Percentiles rank a stretch among this genome's conserved stretches.
Evolutionary conservation across 2,329 filamentous ascomycete genomes (phyloP).

Genomic region (Pseudofabraea citricarpa): DNA sequence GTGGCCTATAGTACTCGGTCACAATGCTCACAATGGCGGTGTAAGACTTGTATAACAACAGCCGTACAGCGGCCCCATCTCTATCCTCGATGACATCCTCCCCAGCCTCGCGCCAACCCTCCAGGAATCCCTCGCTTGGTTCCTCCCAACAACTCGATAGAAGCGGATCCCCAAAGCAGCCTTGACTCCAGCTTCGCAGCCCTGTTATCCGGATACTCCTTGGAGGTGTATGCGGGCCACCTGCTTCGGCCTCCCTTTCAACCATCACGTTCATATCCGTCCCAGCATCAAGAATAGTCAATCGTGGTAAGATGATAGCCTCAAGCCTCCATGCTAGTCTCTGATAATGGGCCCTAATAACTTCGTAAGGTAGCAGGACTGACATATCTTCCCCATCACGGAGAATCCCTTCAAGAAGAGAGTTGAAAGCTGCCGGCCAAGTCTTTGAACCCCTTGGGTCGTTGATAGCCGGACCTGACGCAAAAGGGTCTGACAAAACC

Average conservation of each 20-base stretch:
- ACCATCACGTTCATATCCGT: constrained; percentile 48
- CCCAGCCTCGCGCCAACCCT: constrained; percentile 33
- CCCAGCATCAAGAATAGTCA: constrained; percentile 50
- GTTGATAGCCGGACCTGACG: constrained; percentile 4
- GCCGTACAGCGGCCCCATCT: constrained; percentile 38
- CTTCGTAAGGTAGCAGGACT: constrained; percentile 51
- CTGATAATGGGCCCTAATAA: constrained; percentile 47
- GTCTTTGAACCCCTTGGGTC: constrained; percentile 28
- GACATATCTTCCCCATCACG: constrained; percentile 57
- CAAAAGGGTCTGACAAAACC: constrained; percentile 18
- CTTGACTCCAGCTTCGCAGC: constrained; percentile 53
- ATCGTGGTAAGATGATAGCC: constrained; percentile 42
- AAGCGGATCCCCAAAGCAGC: constrained; percentile 55
- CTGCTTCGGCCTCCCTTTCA: constrained; percentile 9
- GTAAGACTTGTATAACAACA: constrained; percentile 55
- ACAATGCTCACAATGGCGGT: constrained; percentile 49
- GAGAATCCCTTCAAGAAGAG: constrained; percentile 49
- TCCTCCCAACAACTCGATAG: constrained; percentile 44
- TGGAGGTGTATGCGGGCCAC: constrained; percentile 5
- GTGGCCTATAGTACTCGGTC: constrained; percentile 49
- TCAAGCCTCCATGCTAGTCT: constrained; percentile 46
- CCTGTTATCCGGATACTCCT: constrained; percentile 37
- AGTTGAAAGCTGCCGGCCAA: constrained; percentile 54
- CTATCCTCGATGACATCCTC: constrained; percentile 36
- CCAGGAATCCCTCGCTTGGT: constrained; percentile 39